phyloP scores from a whole-genome alignment of 257 asterid species.

The Orobanche coerulescens region DNA sequence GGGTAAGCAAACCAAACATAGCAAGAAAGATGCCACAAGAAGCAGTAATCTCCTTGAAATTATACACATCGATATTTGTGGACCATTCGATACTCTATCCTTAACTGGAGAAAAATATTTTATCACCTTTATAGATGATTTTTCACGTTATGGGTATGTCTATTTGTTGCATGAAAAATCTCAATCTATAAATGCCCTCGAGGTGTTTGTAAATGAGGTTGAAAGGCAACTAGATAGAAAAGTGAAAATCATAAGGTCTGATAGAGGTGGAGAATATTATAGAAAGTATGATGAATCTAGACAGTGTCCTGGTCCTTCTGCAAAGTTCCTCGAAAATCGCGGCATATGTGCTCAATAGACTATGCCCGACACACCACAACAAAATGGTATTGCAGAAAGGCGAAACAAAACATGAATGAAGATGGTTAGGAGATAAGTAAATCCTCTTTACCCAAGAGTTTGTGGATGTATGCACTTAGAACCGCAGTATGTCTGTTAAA shows the following conservation, averaged over 20 bases:
- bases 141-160: neutral
- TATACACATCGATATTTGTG: neutral
- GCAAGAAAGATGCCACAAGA: neutral
- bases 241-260: conserved; percentile 30
- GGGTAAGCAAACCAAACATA: neutral
- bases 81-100: neutral
- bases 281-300: too few relatives aligned
- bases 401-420: too few relatives aligned
- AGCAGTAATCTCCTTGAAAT: neutral
- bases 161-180: neutral
- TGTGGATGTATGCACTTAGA: too few relatives aligned
- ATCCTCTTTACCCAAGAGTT: too few relatives aligned
- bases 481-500: too few relatives aligned
- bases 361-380: too few relatives aligned
- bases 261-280: neutral
- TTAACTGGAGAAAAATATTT: neutral
- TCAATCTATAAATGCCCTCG: conserved; percentile 61
- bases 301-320: too few relatives aligned
- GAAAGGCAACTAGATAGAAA: neutral
- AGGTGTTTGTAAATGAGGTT: conserved; percentile 18
- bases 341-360: too few relatives aligned
- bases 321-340: too few relatives aligned
- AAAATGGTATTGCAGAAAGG: too few relatives aligned
- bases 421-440: too few relatives aligned
- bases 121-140: neutral